Evolutionary conservation across 495 filamentous ascomycete species (phyloP).

Genomic region (Neurospora intermedia): DNA sequence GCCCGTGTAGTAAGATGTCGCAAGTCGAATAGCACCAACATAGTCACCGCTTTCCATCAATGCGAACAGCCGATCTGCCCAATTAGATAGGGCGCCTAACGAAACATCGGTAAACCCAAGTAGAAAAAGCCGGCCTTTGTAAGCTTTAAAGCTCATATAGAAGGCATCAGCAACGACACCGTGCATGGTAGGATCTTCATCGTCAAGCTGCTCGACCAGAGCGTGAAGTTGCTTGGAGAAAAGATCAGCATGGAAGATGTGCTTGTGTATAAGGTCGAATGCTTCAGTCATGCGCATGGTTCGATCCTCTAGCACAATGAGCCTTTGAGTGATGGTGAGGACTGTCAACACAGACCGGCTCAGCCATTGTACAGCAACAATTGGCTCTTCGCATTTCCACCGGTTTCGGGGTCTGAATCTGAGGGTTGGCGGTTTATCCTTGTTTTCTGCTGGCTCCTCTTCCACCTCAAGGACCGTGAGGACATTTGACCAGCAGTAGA

Average conservation of each 20-base stretch:
- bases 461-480: constrained; percentile 84
- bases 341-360: constrained; percentile 87
- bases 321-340: constrained; percentile 82
- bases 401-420: constrained; percentile 74
- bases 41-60: constrained; percentile 94
- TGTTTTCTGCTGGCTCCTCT: constrained; percentile 55
- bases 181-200: constrained; percentile 82
- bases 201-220: constrained; percentile 79
- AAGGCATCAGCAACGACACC: constrained; percentile 96
- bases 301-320: constrained; percentile 86
- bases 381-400: constrained; percentile 90
- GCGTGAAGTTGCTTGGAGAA: constrained; percentile 74
- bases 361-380: constrained; percentile 94
- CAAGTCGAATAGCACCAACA: constrained; percentile 79
- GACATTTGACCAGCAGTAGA: constrained; percentile 96
- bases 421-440: constrained; percentile 61
- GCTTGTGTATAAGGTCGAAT: constrained; percentile 81
- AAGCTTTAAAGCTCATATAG: constrained; percentile 90
- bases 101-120: constrained; percentile 83
- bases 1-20: constrained; percentile 84
- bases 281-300: constrained; percentile 85
- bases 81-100: constrained; percentile 86
- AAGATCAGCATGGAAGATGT: constrained; percentile 82
- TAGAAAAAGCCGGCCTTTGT: constrained; percentile 88
- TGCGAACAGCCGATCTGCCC: constrained; percentile 94